These are phyloP conservation scores for Lasiodiplodia sp. DNA, from an alignment of 2,329 filamentous ascomycete genomes.

Conservation along the genomic window DNA sequence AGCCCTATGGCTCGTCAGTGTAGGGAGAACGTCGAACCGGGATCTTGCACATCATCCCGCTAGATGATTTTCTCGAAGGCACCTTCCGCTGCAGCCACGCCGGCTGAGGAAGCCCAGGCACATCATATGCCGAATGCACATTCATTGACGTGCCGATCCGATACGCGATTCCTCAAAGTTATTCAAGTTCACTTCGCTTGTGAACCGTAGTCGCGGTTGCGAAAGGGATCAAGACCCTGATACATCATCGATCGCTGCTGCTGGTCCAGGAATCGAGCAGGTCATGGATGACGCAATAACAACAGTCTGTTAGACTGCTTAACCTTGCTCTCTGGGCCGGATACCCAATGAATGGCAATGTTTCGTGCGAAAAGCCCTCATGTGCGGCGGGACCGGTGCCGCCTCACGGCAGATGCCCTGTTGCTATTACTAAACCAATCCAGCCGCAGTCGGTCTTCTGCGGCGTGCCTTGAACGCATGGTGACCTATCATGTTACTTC, in stretches of 20 bases:
- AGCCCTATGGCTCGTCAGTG: slow-evolving; percentile 17
- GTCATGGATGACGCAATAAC: slow-evolving; percentile 4
- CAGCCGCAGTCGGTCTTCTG: not conserved
- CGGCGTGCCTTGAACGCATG: not conserved
- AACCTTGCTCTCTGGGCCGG: not conserved
- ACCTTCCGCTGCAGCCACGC: slow-evolving; percentile 6
- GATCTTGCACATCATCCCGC: slow-evolving; percentile 17
- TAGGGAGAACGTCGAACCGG: not conserved
- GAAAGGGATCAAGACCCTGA: slow-evolving; percentile 7
- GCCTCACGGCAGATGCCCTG: not conserved
- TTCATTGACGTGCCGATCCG: not conserved
- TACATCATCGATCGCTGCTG: not conserved
- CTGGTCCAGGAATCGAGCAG: not conserved
- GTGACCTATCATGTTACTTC: not conserved
- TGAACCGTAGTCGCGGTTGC: not conserved
- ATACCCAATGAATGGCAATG: not conserved
- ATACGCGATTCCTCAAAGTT: not conserved
- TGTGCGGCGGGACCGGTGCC: not conserved
- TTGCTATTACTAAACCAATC: not conserved
- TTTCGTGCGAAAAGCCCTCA: not conserved
- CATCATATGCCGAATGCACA: slow-evolving; percentile 12
- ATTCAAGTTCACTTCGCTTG: not conserved
- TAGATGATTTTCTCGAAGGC: not conserved
- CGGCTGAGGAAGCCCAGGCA: not conserved
- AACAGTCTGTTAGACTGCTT: not conserved